Percentiles rank a stretch among this genome's conserved stretches.
Evolutionary conservation across 306 rosid species (phyloP).

Genomic region (Medicago arabica): DNA sequence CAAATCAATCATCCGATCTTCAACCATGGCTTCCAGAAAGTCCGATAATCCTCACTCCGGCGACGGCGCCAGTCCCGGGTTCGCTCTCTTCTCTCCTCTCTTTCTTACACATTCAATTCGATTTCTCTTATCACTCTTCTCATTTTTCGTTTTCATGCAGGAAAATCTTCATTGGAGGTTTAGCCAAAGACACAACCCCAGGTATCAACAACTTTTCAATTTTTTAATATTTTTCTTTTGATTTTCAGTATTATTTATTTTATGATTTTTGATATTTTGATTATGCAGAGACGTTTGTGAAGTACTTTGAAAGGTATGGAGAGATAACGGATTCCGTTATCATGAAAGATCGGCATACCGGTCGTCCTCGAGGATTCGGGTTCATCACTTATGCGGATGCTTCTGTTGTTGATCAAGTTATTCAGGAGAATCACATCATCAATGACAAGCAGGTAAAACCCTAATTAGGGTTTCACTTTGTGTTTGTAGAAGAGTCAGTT

Average conservation of each 20-base stretch:
- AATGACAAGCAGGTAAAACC: conserved; percentile 72
- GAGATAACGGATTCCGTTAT: conserved; percentile 92
- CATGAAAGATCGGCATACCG: conserved; percentile 87
- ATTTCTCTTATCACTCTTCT: neutral
- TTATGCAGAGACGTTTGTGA: conserved; percentile 66
- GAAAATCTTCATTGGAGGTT: conserved; percentile 94
- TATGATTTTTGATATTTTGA: neutral
- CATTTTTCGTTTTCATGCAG: conserved; percentile 49
- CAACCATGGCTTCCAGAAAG: conserved; percentile 71
- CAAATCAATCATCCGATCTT: neutral
- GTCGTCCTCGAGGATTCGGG: conserved; percentile 89
- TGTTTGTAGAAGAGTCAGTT: neutral
- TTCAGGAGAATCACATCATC: conserved; percentile 76
- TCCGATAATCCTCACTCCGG: conserved; percentile 70
- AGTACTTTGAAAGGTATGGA: conserved; percentile 88
- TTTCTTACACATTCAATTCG: neutral
- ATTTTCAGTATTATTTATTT: neutral
- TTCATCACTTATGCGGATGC: conserved; percentile 89
- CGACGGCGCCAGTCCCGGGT: conserved; percentile 96
- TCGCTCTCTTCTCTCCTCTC: conserved; percentile 12
- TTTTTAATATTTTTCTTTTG: neutral
- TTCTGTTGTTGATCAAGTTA: conserved; percentile 81
- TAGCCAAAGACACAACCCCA: conserved; percentile 81
- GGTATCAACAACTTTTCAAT: conserved; percentile 41
- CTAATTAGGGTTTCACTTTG: neutral